Conservation (phyloP, 495 filamentous ascomycete species). For the Tuber brumale region DNA sequence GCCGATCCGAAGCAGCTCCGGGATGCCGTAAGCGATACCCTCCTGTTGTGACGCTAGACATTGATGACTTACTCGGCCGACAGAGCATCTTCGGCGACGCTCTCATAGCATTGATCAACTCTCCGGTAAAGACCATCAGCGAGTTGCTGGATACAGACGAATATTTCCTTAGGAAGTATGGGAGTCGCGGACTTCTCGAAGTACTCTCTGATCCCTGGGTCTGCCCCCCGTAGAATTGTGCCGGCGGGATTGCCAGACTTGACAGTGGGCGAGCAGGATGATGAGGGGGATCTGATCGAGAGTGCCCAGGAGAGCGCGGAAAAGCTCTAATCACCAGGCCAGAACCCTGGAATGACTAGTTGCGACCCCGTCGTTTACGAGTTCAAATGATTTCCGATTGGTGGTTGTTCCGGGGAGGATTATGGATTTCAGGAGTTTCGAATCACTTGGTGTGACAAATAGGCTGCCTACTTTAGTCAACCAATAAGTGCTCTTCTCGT, state of each 20-base stretch:
- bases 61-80: background rate
- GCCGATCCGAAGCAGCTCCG: slow-evolving; percentile 11
- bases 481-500: background rate
- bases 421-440: background rate
- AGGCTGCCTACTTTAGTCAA: background rate
- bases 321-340: slow-evolving; percentile 9
- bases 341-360: background rate
- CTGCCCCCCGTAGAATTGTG: slow-evolving; percentile 69
- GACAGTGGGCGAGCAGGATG: slow-evolving; percentile 70
- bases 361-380: background rate
- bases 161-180: slow-evolving; percentile 64
- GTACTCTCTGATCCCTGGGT: slow-evolving; percentile 63
- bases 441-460: background rate
- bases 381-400: background rate
- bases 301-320: slow-evolving; percentile 44
- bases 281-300: slow-evolving; percentile 69
- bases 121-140: slow-evolving; percentile 58
- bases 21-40: slow-evolving; percentile 8
- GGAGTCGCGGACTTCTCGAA: slow-evolving; percentile 66
- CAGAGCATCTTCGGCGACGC: slow-evolving; percentile 70
- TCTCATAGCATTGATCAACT: slow-evolving; percentile 63
- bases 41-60: background rate
- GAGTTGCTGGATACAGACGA: slow-evolving; percentile 71
- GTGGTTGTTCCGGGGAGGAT: background rate
- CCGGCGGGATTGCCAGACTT: slow-evolving; percentile 63